Conservation (phyloP, 2,329 filamentous ascomycete species). For the Cladosporium sphaerospermum region DNA sequence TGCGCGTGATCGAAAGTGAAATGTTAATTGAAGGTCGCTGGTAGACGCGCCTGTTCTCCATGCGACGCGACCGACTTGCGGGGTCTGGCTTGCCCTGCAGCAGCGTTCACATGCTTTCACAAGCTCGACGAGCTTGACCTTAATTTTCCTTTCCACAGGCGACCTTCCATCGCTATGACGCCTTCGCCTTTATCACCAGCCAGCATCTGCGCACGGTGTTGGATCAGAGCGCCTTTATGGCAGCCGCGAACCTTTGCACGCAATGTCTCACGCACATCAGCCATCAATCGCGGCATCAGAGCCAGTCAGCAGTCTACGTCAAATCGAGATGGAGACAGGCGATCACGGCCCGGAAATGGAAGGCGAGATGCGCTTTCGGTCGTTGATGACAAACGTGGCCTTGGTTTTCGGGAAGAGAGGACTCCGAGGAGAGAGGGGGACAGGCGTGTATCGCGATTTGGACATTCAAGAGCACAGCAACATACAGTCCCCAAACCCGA, state of each 20-base stretch:
- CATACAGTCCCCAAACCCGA: background rate
- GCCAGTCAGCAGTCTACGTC: background rate
- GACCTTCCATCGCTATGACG: background rate
- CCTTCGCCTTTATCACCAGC: background rate
- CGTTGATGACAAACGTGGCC: too few species aligned
- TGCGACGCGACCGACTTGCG: too few species aligned
- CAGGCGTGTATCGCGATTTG: too few species aligned
- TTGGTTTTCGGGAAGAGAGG: too few species aligned
- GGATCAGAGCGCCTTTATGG: background rate
- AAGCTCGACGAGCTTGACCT: conserved; percentile 1
- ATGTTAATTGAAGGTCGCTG: too few species aligned
- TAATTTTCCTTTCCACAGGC: background rate
- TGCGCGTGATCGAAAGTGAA: too few species aligned
- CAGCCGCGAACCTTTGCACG: background rate
- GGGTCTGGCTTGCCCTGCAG: too few species aligned
- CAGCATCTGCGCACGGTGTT: background rate
- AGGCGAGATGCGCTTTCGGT: too few species aligned
- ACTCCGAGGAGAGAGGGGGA: too few species aligned
- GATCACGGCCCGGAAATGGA: background rate
- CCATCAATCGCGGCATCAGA: conserved; percentile 59
- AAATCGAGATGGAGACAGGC: background rate
- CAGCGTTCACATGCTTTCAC: background rate
- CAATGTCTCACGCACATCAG: conserved; percentile 55
- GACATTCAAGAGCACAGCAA: too few species aligned
- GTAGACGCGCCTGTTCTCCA: too few species aligned